Percentiles rank a stretch among this genome's conserved stretches.
Evolutionary conservation across 371 early-diverging fungal species (phyloP).

Genomic region (Mucor circinelloides): DNA sequence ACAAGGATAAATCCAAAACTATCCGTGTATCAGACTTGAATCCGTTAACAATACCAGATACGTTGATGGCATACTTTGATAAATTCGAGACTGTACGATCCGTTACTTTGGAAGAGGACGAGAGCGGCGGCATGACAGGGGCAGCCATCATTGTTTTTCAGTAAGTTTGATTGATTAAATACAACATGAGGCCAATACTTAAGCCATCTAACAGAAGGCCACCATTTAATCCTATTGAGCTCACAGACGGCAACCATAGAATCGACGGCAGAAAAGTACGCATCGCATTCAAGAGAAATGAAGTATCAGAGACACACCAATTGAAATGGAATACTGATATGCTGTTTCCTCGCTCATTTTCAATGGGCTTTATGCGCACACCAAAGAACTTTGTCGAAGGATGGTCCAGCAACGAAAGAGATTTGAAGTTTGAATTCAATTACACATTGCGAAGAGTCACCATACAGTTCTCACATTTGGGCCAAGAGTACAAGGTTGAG

Average conservation of each 20-base stretch:
- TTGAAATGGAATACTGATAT: neutral
- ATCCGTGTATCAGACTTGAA: slow-evolving; percentile 8
- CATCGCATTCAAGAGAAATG: neutral
- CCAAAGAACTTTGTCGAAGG: slow-evolving; percentile 18
- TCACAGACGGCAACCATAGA: neutral
- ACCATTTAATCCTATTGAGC: neutral
- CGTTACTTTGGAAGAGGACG: slow-evolving; percentile 5
- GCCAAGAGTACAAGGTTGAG: slow-evolving; percentile 30
- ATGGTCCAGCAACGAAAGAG: slow-evolving; percentile 3
- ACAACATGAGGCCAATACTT: too few species aligned
- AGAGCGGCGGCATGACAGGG: neutral
- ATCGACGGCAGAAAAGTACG: slow-evolving; percentile 4
- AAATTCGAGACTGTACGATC: neutral
- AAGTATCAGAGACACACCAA: neutral
- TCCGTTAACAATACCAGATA: neutral
- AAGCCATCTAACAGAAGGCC: neutral
- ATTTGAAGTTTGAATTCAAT: slow-evolving; percentile 10
- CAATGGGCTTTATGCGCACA: slow-evolving; percentile 12
- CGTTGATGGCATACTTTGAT: slow-evolving; percentile 16
- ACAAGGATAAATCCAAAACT: neutral
- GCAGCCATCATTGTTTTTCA: slow-evolving; percentile 8
- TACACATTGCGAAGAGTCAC: slow-evolving; percentile 29
- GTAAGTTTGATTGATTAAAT: neutral
- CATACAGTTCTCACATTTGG: slow-evolving; percentile 31
- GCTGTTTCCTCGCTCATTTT: slow-evolving; percentile 1